These are phyloP conservation scores for Smittium mucronatum DNA, from an alignment of 371 early-diverging fungal species.

Conservation along the genomic window DNA sequence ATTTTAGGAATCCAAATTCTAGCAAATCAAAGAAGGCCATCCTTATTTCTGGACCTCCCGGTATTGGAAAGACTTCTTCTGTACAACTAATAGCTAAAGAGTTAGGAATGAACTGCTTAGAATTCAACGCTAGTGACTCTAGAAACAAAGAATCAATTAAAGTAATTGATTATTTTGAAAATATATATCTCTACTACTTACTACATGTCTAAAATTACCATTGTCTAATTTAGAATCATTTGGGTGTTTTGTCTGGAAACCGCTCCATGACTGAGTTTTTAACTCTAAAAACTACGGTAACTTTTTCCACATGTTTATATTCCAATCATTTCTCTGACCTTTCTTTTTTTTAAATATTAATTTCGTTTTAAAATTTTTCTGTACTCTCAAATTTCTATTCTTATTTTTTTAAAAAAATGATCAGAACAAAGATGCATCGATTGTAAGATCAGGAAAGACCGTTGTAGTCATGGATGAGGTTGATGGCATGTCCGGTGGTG, in stretches of 20 bases:
- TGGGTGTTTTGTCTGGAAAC: slow-evolving; percentile 47
- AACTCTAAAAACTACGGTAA: slow-evolving; percentile 9
- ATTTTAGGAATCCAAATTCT: slow-evolving; percentile 25
- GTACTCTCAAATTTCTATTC: no score
- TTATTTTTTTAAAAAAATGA: no score
- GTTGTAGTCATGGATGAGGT: slow-evolving; percentile 99
- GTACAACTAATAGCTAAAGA: slow-evolving; percentile 77
- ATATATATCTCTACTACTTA: background rate
- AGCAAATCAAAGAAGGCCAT: slow-evolving; percentile 46
- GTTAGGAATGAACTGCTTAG: slow-evolving; percentile 76
- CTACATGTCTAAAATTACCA: background rate
- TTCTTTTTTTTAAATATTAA: no score
- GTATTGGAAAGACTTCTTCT: slow-evolving; percentile 98
- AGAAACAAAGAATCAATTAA: slow-evolving; percentile 68
- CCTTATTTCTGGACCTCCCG: slow-evolving; percentile 94
- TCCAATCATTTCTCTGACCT: no score
- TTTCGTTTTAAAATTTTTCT: no score
- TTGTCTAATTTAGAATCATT: slow-evolving; percentile 22
- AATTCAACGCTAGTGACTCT: slow-evolving; percentile 98
- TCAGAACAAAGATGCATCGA: slow-evolving; percentile 6
- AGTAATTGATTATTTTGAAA: background rate
- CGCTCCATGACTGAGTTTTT: slow-evolving; percentile 58
- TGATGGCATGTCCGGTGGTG: slow-evolving; percentile 98
- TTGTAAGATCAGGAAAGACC: slow-evolving; percentile 18
- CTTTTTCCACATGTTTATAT: slow-evolving; percentile 11